Conservation (phyloP, 257 asterid genomes). For the Schizonepeta tenuifolia region DNA sequence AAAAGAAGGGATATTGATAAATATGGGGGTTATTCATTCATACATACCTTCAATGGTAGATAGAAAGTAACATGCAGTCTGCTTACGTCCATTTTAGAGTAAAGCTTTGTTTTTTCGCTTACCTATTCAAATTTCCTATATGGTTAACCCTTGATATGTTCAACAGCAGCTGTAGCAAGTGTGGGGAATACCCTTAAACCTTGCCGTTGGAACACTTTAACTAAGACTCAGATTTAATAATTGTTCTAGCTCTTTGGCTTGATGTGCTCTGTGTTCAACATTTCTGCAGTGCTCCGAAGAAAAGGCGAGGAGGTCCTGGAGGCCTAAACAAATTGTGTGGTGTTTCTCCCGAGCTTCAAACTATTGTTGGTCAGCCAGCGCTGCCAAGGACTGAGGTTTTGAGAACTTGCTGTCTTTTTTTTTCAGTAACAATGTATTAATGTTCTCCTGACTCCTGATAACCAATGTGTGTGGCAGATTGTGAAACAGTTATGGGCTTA, state of each 20-base stretch:
- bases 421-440: background rate
- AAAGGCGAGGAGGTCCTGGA: conserved; percentile 95
- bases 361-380: conserved; percentile 87
- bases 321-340: conserved; percentile 94
- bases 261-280: conserved; percentile 16
- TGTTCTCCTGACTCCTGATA: conserved; percentile 21
- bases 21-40: background rate
- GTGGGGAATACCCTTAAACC: background rate
- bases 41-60: background rate
- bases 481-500: conserved; percentile 84
- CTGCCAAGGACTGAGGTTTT: conserved; percentile 95
- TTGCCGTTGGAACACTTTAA: background rate
- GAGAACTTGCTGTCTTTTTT: background rate
- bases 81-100: background rate
- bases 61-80: background rate
- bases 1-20: background rate
- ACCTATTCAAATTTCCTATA: background rate
- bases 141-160: conserved; percentile 2
- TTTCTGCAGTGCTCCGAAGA: conserved; percentile 65
- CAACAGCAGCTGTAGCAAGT: background rate
- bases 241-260: conserved; percentile 14
- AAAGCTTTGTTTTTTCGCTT: background rate
- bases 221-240: background rate
- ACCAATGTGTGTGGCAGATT: conserved; percentile 50
- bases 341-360: conserved; percentile 90